Evolutionary conservation across 352 stramenopile species (phyloP).

Genomic region (Hyaloperonospora brassicae): DNA sequence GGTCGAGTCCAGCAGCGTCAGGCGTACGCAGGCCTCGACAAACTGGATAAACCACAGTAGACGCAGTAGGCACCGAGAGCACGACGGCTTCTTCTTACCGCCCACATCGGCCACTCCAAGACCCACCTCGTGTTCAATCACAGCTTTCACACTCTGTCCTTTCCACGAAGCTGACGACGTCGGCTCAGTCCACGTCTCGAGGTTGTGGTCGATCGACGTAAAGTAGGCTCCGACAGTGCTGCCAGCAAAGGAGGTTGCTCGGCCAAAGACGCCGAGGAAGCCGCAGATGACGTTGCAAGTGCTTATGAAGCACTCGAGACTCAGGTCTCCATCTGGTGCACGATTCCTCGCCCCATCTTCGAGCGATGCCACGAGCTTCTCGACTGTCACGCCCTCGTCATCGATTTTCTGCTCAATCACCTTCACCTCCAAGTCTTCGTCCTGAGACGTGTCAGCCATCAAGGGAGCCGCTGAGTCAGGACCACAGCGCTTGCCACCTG

Average conservation of each 20-base stretch:
- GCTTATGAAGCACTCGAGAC: conserved; percentile 41
- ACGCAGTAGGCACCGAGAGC: conserved; percentile 57
- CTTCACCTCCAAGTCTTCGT: conserved; percentile 55
- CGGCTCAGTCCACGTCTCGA: conserved; percentile 35
- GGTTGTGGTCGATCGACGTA: conserved; percentile 53
- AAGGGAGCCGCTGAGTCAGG: conserved; percentile 16
- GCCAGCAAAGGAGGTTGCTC: conserved; percentile 70
- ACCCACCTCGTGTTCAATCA: conserved; percentile 62
- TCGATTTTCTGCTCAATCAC: conserved; percentile 37
- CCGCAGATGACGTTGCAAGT: conserved; percentile 56
- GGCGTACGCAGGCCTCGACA: conserved; percentile 60
- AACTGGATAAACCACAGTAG: conserved; percentile 83
- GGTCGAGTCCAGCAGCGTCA: conserved; percentile 56
- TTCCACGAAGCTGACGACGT: conserved; percentile 33
- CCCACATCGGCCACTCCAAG: conserved; percentile 48
- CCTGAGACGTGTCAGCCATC: conserved; percentile 27
- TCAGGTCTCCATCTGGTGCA: conserved; percentile 30
- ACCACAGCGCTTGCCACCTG: conserved; percentile 6
- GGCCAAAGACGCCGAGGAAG: conserved; percentile 72
- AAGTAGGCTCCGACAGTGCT: conserved; percentile 73
- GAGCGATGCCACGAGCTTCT: conserved; percentile 44
- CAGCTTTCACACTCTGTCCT: conserved; percentile 40
- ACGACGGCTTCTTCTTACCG: conserved; percentile 81
- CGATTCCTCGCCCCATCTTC: conserved; percentile 25
- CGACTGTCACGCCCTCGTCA: conserved; percentile 28